A percentile compares a stretch with the other conserved stretches of the same genome.
Conservation (phyloP, 257 asterid genomes). For the Nyctanthes arbortristis region DNA sequence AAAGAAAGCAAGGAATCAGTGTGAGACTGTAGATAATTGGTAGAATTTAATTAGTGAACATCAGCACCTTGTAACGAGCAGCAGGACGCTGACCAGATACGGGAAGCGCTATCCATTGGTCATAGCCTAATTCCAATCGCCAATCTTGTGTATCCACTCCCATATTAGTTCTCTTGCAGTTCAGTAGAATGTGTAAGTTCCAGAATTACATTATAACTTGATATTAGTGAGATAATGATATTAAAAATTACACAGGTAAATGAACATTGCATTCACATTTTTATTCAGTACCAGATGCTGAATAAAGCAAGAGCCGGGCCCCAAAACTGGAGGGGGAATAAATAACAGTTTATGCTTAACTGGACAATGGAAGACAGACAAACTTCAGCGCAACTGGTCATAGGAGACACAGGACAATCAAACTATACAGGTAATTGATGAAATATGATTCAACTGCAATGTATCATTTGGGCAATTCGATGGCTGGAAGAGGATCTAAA, state of each 20-base stretch:
- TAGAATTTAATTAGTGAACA: background rate
- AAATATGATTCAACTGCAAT: background rate
- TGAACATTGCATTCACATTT: background rate
- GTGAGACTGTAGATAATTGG: background rate
- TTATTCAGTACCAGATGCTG: background rate
- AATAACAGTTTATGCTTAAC: background rate
- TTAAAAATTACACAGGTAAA: background rate
- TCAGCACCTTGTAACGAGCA: conserved; percentile 87
- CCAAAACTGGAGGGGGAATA: background rate
- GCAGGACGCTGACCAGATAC: conserved; percentile 74
- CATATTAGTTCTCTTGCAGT: conserved; percentile 47
- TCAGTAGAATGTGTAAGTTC: conserved; percentile 22
- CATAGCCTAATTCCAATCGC: conserved; percentile 60
- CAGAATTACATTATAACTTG: background rate
- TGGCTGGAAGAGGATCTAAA: background rate
- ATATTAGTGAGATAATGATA: background rate
- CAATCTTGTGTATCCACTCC: conserved; percentile 62
- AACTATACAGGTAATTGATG: background rate
- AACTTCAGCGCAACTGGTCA: background rate
- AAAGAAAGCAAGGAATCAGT: background rate
- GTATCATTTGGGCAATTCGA: background rate
- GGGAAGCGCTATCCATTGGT: conserved; percentile 74
- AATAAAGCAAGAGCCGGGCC: background rate
- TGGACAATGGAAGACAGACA: background rate
- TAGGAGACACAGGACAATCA: background rate